phyloP scores from a whole-genome alignment of 2,329 filamentous ascomycete genomes.

The Talaromyces sp. region DNA sequence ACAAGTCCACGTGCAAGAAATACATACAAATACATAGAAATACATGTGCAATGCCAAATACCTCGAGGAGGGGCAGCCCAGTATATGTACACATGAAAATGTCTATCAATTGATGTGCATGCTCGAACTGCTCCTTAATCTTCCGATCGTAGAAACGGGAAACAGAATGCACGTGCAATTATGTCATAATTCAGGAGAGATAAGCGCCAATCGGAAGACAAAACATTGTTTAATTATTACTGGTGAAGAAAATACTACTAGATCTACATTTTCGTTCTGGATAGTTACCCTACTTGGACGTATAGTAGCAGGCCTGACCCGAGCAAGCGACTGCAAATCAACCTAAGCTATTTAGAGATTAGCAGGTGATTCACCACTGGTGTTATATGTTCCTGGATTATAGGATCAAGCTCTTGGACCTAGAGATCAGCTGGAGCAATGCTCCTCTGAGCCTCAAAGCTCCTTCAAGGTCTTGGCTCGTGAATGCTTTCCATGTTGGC shows the following conservation, averaged over 20 bases:
- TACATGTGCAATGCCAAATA: too few relatives aligned
- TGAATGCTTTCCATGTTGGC: background rate
- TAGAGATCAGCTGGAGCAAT: background rate
- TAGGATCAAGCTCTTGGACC: background rate
- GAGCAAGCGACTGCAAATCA: background rate
- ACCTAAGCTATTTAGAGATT: background rate
- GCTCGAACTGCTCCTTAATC: background rate
- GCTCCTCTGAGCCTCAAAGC: background rate
- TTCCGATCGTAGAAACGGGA: background rate
- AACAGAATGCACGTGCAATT: background rate
- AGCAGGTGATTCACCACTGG: background rate
- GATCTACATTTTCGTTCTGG: background rate
- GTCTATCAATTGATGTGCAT: background rate
- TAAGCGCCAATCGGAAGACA: background rate
- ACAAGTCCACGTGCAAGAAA: too few relatives aligned
- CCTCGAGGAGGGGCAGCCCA: too few relatives aligned
- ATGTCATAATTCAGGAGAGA: background rate
- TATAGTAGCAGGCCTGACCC: too few relatives aligned
- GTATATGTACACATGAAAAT: background rate
- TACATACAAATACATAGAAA: too few relatives aligned
- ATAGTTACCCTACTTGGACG: background rate
- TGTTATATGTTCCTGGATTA: background rate
- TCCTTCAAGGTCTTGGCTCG: background rate
- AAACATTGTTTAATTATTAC: background rate
- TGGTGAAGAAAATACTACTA: background rate